These are phyloP conservation scores for Limnomonas spitsbergensis DNA, from an alignment of 139 green algal genomes.

Conservation along the genomic window DNA sequence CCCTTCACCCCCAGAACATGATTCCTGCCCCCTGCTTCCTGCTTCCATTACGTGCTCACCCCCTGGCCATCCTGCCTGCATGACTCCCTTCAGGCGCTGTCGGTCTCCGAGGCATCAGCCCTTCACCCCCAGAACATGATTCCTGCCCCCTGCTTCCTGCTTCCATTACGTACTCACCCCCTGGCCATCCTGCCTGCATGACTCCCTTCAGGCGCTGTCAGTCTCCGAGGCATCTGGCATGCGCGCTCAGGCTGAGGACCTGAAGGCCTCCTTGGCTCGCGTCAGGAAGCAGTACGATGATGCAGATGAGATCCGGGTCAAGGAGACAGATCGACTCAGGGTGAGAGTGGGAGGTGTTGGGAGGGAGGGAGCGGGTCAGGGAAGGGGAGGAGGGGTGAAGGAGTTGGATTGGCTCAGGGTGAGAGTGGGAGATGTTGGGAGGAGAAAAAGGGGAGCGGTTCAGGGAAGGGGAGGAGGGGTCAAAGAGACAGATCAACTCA, in stretches of 20 bases:
- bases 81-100: too few species aligned
- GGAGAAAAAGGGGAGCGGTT: conserved; percentile 25
- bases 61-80: too few species aligned
- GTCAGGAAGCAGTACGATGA: conserved; percentile 33
- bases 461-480: conserved; percentile 17
- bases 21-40: too few species aligned
- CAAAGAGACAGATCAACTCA: conserved; percentile 23
- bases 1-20: too few species aligned
- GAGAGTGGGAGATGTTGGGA: not conserved
- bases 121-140: too few species aligned
- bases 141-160: too few species aligned
- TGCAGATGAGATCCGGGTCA: not conserved
- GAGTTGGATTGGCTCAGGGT: conserved; percentile 29
- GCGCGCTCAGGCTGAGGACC: conserved; percentile 36
- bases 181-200: not conserved
- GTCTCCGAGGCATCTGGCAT: conserved; percentile 32
- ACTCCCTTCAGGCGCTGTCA: conserved; percentile 28
- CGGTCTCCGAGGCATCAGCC: too few species aligned
- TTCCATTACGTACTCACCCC: too few species aligned
- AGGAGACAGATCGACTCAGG: conserved; percentile 26
- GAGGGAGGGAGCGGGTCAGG: conserved; percentile 20
- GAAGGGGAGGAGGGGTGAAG: conserved; percentile 19
- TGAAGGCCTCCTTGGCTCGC: conserved; percentile 7
- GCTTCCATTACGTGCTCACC: too few species aligned
- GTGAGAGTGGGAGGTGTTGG: conserved; percentile 6